Percentiles rank a stretch among this genome's conserved stretches.
Evolutionary conservation across 2,329 filamentous ascomycete species (phyloP).

Genomic region (Penicillium sp.): DNA sequence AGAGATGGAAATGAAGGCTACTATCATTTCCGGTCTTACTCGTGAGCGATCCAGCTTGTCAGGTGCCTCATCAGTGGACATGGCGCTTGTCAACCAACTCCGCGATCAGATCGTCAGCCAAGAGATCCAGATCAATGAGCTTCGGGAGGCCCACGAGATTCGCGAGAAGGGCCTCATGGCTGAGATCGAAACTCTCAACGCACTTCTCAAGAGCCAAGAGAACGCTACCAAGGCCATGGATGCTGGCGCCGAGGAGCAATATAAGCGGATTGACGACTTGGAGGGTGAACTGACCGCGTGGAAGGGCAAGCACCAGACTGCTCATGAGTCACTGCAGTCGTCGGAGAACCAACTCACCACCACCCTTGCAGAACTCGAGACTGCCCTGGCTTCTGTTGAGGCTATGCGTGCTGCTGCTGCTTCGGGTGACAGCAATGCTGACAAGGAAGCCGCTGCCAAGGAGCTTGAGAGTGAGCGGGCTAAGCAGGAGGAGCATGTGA

Average conservation of each 20-base stretch:
- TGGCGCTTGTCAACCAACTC: conserved; percentile 83
- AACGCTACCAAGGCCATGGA: conserved; percentile 36
- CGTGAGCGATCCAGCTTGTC: conserved; percentile 90
- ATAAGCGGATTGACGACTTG: conserved; percentile 63
- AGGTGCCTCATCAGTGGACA: conserved; percentile 76
- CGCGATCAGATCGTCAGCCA: conserved; percentile 85
- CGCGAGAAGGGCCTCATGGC: conserved; percentile 73
- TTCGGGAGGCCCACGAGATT: conserved; percentile 69
- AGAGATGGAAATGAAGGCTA: conserved; percentile 96
- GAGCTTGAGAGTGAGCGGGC: conserved; percentile 52
- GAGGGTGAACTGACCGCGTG: conserved; percentile 71
- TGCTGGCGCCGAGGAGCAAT: conserved; percentile 44
- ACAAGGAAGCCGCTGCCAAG: conserved; percentile 43
- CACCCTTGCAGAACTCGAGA: conserved; percentile 73
- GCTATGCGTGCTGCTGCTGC: conserved; percentile 46
- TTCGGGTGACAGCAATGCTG: conserved; percentile 29
- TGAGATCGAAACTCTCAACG: conserved; percentile 69
- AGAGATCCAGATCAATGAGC: conserved; percentile 72
- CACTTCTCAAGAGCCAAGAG: conserved; percentile 48
- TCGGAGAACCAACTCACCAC: conserved; percentile 71
- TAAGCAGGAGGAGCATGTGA: conserved; percentile 61
- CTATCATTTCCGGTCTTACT: conserved; percentile 90
- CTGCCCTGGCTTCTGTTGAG: conserved; percentile 57
- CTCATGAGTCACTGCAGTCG: conserved; percentile 67
- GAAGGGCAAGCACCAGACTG: conserved; percentile 72